A percentile compares a stretch with the other conserved stretches of the same genome.
Evolutionary conservation across 2,329 filamentous ascomycete genomes (phyloP).

Genomic region (Penicillium hordei): DNA sequence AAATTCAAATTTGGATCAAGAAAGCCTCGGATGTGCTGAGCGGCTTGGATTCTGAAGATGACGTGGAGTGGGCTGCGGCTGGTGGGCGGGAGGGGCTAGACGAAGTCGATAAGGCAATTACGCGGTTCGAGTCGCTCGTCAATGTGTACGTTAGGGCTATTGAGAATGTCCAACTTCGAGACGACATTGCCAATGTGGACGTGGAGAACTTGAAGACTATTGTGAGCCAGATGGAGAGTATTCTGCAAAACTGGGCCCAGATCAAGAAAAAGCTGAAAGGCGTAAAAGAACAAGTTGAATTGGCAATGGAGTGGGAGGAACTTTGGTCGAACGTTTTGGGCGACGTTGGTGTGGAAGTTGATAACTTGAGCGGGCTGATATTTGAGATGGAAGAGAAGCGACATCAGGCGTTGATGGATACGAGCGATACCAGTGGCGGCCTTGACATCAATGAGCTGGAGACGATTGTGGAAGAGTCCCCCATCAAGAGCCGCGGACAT

Average conservation of each 20-base stretch:
- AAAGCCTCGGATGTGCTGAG: constrained; percentile 88
- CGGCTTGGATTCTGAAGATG: constrained; percentile 90
- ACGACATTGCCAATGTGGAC: constrained; percentile 71
- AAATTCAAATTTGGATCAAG: constrained; percentile 90
- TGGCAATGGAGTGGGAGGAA: constrained; percentile 99
- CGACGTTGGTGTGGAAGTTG: constrained; percentile 87
- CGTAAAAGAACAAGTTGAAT: constrained; percentile 87
- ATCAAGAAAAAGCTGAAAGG: constrained; percentile 74
- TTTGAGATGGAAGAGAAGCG: constrained; percentile 98
- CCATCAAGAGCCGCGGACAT: constrained; percentile 55
- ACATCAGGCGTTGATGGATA: constrained; percentile 70
- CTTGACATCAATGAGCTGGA: constrained; percentile 85
- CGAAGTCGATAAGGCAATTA: constrained; percentile 68
- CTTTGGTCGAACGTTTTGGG: constrained; percentile 91
- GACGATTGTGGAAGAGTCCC: constrained; percentile 87
- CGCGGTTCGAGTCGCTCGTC: constrained; percentile 82
- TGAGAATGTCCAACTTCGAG: constrained; percentile 77
- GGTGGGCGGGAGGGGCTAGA: constrained; percentile 63
- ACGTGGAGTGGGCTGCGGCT: constrained; percentile 93
- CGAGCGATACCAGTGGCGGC: constrained; percentile 53
- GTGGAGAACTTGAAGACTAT: constrained; percentile 70
- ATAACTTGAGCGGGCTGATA: constrained; percentile 74
- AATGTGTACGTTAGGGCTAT: constrained; percentile 94
- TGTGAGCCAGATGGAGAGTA: constrained; percentile 85
- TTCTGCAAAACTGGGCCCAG: constrained; percentile 78